Percentiles rank a stretch among this genome's conserved stretches.
Evolutionary conservation across 1,284 basidiomycete species (phyloP).

Genomic region (Apiotrichum veenhuisii): DNA sequence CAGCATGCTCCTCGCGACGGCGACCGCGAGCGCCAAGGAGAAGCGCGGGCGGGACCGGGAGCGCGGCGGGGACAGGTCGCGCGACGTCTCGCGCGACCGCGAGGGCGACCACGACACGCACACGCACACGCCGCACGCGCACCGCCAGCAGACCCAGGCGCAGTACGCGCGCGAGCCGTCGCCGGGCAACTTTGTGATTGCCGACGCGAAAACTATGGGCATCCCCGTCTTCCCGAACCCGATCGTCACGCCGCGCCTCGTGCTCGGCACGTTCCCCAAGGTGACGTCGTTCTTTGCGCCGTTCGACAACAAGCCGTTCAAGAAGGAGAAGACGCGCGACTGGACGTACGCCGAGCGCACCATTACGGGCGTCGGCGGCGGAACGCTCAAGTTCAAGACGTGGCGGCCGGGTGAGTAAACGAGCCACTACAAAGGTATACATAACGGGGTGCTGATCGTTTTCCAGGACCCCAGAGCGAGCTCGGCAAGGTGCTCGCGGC

Average conservation of each 20-base stretch:
- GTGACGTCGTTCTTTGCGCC: conserved; percentile 41
- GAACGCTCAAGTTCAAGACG: conserved; percentile 38
- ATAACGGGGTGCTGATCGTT: conserved; percentile 5
- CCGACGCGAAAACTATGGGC: conserved; percentile 35
- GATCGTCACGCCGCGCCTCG: conserved; percentile 34
- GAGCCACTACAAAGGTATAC: conserved; percentile 25
- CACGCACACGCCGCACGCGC: neutral
- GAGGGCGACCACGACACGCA: neutral
- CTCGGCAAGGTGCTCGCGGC: conserved; percentile 32
- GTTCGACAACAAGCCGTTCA: conserved; percentile 36
- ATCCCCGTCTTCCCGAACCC: conserved; percentile 45
- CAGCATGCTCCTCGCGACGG: conserved; percentile 9
- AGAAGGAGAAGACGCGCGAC: conserved; percentile 33
- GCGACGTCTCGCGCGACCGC: neutral
- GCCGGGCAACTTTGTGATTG: conserved; percentile 34
- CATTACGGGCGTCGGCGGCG: conserved; percentile 36
- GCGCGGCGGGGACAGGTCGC: neutral
- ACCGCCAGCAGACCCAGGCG: neutral
- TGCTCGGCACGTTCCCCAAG: conserved; percentile 36
- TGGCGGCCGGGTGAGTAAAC: conserved; percentile 35
- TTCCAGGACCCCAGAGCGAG: conserved; percentile 37
- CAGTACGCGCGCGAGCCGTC: conserved; percentile 6
- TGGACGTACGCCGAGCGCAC: conserved; percentile 31
- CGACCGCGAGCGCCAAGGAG: neutral
- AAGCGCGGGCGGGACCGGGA: neutral